Percentiles rank a stretch among this genome's conserved stretches.
Conservation (phyloP, 2,329 filamentous ascomycete genomes). For the Orbilia ellipsospora region DNA sequence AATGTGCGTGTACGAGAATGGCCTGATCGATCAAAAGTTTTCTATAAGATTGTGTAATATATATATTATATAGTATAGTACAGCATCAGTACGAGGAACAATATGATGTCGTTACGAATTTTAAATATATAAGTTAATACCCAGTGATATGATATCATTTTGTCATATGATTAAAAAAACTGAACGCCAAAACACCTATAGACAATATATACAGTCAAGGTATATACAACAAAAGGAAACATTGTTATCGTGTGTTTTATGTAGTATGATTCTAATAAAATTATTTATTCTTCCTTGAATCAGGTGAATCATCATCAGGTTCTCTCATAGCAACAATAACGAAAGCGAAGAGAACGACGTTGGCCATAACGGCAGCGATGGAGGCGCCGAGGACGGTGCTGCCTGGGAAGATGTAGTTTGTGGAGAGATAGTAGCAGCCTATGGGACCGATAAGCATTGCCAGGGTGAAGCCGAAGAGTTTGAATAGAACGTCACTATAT, state of each 20-base stretch:
- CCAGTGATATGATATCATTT: too few relatives aligned
- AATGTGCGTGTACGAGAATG: conserved; percentile 2
- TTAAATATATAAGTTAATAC: not conserved
- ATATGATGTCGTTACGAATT: conserved; percentile 28
- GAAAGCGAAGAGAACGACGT: conserved; percentile 89
- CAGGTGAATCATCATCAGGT: conserved; percentile 69
- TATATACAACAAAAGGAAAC: not conserved
- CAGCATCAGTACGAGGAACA: conserved; percentile 8
- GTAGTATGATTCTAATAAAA: not conserved
- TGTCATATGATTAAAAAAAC: too few relatives aligned
- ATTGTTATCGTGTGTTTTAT: too few relatives aligned
- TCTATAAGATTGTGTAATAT: not conserved
- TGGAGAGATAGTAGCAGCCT: conserved; percentile 84
- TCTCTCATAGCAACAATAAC: conserved; percentile 91
- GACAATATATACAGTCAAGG: conserved; percentile 3
- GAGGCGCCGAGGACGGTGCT: conserved; percentile 61
- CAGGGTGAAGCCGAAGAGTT: conserved; percentile 87
- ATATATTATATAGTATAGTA: conserved; percentile 35
- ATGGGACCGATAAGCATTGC: conserved; percentile 92
- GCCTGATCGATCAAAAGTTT: too few relatives aligned
- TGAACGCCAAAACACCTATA: conserved; percentile 8
- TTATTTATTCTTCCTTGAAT: conserved; percentile 68
- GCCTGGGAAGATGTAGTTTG: conserved; percentile 83
- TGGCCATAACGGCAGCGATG: conserved; percentile 86
- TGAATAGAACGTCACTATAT: conserved; percentile 81